Base-by-base conservation (phyloP, 2,329 filamentous ascomycete species). In the Chaetomium sp. region DNA sequence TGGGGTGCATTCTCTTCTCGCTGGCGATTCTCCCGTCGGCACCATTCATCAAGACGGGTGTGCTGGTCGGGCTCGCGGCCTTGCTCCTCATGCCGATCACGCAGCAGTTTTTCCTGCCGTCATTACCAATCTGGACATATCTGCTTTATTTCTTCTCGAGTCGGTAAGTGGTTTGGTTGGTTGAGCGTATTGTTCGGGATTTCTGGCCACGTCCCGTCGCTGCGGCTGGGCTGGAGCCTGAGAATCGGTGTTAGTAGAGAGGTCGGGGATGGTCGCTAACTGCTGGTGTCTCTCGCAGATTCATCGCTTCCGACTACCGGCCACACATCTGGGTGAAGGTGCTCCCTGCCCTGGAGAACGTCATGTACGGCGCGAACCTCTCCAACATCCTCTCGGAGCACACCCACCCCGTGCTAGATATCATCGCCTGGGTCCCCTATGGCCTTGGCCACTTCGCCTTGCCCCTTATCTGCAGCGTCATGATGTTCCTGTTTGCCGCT, bases 301-400 rank as follows among this genome's bases (percentile, higher is more conserved):
- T 95, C 74, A 91, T 96, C 64, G 88, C 90, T 40, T 82, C 85
- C 63, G 88, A 92, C 68, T 94, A 91, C 75, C 85, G 92, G 63
- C 91, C 91, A 57, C 87, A 90, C 60, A 96, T 96, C 66, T 96
- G 91, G 89, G 92, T 96, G 62, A 90, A 91, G 67, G 90, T 97
- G 34, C 81, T 97, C 38, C 92, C 92, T 4, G 90, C 92, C 14
- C 82, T 97, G 61, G 92, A 97, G 74, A 96, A 97, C 71, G 94
- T 97, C 60, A 80, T 97, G 37, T 97, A 96, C 69, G 92, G 92
- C 64, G 91, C 91, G 60, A 96, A 96, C 73, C 79, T 96, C 56
- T 95, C 90, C 75, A 96, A 96, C 71, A 95, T 96, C 66, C 82
- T 97, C 53, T 95, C 91, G 11, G 89, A 89, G 46, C 89, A 96